These are phyloP conservation scores for Microbotryum intermedium DNA, from an alignment of 1,284 basidiomycete species.

Conservation along the genomic window DNA sequence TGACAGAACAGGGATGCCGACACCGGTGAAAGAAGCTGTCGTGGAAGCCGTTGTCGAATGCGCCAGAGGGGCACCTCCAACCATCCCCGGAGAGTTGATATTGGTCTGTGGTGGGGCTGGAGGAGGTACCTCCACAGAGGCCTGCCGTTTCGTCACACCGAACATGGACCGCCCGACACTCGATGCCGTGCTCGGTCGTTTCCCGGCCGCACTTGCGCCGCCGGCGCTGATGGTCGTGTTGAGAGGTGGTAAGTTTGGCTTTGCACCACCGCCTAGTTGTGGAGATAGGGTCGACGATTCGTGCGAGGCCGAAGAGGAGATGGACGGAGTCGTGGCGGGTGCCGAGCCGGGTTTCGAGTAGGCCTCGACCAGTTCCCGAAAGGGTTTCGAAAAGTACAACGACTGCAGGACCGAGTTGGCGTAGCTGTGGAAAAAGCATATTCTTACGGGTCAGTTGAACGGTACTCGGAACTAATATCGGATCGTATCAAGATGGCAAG, in stretches of 20 bases:
- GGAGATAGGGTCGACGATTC: neutral
- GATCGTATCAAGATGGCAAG: neutral
- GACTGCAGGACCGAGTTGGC: conserved; percentile 96
- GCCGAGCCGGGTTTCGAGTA: conserved; percentile 40
- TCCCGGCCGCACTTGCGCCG: too few species aligned
- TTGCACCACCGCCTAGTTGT: neutral
- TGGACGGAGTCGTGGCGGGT: neutral
- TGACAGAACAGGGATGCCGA: conserved; percentile 16
- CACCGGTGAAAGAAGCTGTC: conserved; percentile 20
- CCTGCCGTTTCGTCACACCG: too few species aligned
- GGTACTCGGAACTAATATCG: neutral
- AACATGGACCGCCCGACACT: too few species aligned
- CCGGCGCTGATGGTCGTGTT: neutral
- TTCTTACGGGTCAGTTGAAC: neutral
- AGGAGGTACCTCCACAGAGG: too few species aligned
- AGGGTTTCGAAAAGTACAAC: conserved; percentile 78
- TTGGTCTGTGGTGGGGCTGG: too few species aligned
- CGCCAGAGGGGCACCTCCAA: conserved; percentile 6
- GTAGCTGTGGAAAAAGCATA: conserved; percentile 53
- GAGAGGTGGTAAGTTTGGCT: neutral
- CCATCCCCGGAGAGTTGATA: too few species aligned
- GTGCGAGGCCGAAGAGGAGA: conserved; percentile 1
- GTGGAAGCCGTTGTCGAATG: conserved; percentile 9
- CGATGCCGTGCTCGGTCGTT: too few species aligned
- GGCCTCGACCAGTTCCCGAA: conserved; percentile 62